phyloP scores from a whole-genome alignment of 2,329 filamentous ascomycete species.

The Aspergillus sp. region DNA sequence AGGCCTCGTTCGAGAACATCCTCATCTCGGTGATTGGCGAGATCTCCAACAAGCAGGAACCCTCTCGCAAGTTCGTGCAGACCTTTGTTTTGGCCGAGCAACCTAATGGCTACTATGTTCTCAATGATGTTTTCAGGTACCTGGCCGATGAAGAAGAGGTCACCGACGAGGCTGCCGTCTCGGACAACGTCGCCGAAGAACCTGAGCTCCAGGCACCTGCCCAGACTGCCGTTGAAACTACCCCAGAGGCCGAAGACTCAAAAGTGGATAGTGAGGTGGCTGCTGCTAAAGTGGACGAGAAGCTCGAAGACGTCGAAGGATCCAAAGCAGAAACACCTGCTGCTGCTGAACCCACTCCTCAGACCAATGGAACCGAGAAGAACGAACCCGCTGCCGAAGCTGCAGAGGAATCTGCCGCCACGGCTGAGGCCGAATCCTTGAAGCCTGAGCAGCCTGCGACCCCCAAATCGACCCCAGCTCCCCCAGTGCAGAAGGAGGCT shows the following conservation, averaged over 20 bases:
- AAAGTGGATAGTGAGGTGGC: slow-evolving; percentile 46
- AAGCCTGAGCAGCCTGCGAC: slow-evolving; percentile 65
- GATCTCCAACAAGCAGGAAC: slow-evolving; percentile 88
- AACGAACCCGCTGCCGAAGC: slow-evolving; percentile 24
- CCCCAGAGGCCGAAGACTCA: slow-evolving; percentile 16
- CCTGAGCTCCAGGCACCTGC: slow-evolving; percentile 33
- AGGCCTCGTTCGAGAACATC: slow-evolving; percentile 89
- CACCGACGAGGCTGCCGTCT: slow-evolving; percentile 41
- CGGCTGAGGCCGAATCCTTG: slow-evolving; percentile 33
- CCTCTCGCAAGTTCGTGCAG: slow-evolving; percentile 95
- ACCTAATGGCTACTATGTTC: slow-evolving; percentile 94
- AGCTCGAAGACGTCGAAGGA: slow-evolving; percentile 61
- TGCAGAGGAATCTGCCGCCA: slow-evolving; percentile 29
- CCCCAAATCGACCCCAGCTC: slow-evolving; percentile 58
- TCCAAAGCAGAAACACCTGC: slow-evolving; percentile 44
- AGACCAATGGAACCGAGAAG: slow-evolving; percentile 36
- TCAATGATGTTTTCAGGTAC: slow-evolving; percentile 97
- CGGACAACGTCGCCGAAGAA: slow-evolving; percentile 41
- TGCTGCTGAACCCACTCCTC: slow-evolving; percentile 28
- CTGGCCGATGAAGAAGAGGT: slow-evolving; percentile 73
- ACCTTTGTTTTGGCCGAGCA: slow-evolving; percentile 97
- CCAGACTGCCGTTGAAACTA: slow-evolving; percentile 27
- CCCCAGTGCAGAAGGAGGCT: slow-evolving; percentile 45
- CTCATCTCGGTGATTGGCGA: slow-evolving; percentile 98
- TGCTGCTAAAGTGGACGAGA: slow-evolving; percentile 65